Evolutionary conservation across 352 stramenopile genomes (phyloP), one percentile per base, ranked within the genome.

Genomic region (Thraustochytrium sp.): DNA sequence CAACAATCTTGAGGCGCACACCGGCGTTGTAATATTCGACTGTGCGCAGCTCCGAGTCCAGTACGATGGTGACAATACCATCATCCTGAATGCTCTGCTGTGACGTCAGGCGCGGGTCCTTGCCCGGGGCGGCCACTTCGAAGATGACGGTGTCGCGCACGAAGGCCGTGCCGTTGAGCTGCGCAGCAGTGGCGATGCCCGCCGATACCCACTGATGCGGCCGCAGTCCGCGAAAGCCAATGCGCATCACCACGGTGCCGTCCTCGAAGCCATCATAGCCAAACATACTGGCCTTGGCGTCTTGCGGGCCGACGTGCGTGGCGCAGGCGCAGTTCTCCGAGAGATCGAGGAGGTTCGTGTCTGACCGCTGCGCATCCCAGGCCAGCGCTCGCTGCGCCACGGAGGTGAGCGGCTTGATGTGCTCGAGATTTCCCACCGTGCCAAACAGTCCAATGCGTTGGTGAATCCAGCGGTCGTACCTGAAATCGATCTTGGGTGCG

Each of bases 11-110:
- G 44, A 78, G 23, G 9, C 65, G 65, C 29, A 62, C 49, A 18
- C 44, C 65, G 18, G 40, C 29, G 23, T 62, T 78, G 34, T 78
- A 78, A 26, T 62, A 78, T 31, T 78, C 65, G 23, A 78, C 37
- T 29, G 42, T 40, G 0, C 65, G 29, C 23, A 49, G 8, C 9
- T 34, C 23, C 18, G 29, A 78, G 65, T 78, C 65, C 0, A 78
- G 34, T 23, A 62, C 65, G 16, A 78, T 40, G 5, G 44, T 78
- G 23, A 78, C 65, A 56, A 62, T 40, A 34, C 26, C 53, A 9
- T 75, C 29, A 37, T 75, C 44, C 23, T 54, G n/a, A 21, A 75
- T 54, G 29, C 23, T 53, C 21, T 54, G 37, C 44, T 54, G 36
- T 8, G 5, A 8, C 9, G 53, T 16, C n/a, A 11, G 36, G 21